These are phyloP conservation scores for Amphirosellinia nigrospora DNA, from an alignment of 495 filamentous ascomycete genomes.

Conservation along the genomic window DNA sequence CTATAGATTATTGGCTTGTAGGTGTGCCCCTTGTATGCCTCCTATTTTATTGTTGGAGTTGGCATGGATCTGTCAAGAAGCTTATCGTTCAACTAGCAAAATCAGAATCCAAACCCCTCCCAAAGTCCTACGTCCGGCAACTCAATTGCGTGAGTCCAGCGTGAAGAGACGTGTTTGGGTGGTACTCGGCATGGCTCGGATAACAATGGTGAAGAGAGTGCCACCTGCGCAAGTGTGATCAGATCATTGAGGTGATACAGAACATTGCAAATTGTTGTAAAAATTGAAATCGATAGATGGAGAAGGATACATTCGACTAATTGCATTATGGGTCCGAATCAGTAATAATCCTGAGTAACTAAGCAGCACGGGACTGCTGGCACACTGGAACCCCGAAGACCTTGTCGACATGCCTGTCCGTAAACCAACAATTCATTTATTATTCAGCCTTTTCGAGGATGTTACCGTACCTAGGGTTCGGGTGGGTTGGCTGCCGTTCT, in stretches of 20 bases:
- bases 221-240: conserved; percentile 1
- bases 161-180: conserved; percentile 7
- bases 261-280: neutral
- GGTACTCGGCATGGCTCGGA: conserved; percentile 10
- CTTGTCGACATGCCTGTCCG: neutral
- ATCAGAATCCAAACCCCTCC: conserved; percentile 2
- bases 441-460: neutral
- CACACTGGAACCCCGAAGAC: neutral
- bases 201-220: neutral
- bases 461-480: neutral
- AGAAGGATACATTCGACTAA: neutral
- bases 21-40: conserved; percentile 9
- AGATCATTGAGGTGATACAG: conserved; percentile 19
- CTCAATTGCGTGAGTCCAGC: conserved; percentile 1
- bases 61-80: conserved; percentile 6
- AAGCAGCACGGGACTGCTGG: neutral
- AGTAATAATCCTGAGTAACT: neutral
- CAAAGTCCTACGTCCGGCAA: conserved; percentile 2
- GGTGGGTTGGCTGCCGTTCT: neutral
- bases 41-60: conserved; percentile 8
- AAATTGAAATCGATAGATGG: neutral
- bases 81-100: conserved; percentile 14
- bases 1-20: conserved; percentile 14
- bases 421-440: neutral
- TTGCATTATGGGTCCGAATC: neutral